These are phyloP conservation scores for Astrocystis sublimbata DNA, from an alignment of 495 filamentous ascomycete species.

Conservation along the genomic window DNA sequence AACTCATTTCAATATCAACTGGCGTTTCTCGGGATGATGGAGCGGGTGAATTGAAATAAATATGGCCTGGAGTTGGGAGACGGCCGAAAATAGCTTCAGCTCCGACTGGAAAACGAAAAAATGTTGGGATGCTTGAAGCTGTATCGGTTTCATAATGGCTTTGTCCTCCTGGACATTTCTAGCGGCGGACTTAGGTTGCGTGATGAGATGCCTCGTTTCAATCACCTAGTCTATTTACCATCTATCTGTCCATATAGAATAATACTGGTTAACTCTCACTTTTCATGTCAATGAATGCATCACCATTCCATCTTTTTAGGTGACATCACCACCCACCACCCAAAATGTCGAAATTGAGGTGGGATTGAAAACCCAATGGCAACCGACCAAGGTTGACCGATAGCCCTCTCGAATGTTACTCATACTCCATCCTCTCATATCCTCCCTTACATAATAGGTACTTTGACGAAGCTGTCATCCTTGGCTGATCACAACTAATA, in stretches of 20 bases:
- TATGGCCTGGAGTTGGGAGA: constrained; percentile 20
- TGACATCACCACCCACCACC: not conserved
- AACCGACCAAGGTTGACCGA: too few species aligned
- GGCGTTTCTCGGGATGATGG: constrained; percentile 15
- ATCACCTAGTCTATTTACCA: not conserved
- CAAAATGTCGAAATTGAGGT: too few species aligned
- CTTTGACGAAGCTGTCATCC: too few species aligned
- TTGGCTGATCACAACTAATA: too few species aligned
- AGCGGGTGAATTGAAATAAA: constrained; percentile 1
- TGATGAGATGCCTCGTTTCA: not conserved
- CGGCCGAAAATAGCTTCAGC: not conserved
- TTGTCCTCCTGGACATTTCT: not conserved
- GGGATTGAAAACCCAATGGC: too few species aligned
- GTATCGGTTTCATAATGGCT: constrained; percentile 4
- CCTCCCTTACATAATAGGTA: too few species aligned
- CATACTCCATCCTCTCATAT: too few species aligned
- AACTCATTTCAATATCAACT: not conserved
- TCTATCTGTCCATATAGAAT: not conserved
- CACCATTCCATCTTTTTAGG: not conserved
- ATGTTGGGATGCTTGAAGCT: not conserved
- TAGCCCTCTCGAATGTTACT: too few species aligned
- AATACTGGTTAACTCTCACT: not conserved
- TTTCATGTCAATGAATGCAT: not conserved
- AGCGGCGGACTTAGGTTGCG: not conserved
- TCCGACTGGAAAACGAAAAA: not conserved